phyloP scores from a whole-genome alignment of 2,329 filamentous ascomycete species.

The Decorospora gaudefroyi region DNA sequence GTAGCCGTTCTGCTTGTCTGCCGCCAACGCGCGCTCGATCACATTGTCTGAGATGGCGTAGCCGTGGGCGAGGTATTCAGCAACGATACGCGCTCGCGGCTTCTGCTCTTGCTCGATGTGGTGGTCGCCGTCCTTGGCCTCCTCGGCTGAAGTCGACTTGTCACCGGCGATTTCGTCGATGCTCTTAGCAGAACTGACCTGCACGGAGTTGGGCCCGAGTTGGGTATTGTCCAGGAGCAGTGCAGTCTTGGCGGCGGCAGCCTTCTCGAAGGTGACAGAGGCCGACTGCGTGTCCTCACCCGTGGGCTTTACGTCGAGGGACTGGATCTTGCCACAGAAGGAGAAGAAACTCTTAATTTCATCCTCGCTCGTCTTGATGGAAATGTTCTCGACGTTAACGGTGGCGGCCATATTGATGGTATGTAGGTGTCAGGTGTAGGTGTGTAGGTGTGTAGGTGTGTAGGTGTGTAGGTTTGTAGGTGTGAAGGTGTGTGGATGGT shows the following conservation, averaged over 20 bases:
- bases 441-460: background rate
- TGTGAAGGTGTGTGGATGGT: background rate
- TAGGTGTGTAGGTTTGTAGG: background rate
- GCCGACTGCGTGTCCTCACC: constrained; percentile 74
- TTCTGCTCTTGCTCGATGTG: constrained; percentile 95
- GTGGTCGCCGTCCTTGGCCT: constrained; percentile 59
- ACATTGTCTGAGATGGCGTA: constrained; percentile 80
- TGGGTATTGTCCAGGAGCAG: constrained; percentile 96
- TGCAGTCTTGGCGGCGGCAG: constrained; percentile 94
- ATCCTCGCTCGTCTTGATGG: constrained; percentile 77
- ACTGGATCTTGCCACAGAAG: constrained; percentile 91
- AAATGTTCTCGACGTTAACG: constrained; percentile 90
- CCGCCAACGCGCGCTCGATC: constrained; percentile 79
- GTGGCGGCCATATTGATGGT: constrained; percentile 61
- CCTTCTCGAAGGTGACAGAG: constrained; percentile 95
- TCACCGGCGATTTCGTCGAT: constrained; percentile 66
- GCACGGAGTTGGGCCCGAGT: constrained; percentile 74
- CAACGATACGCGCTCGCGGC: constrained; percentile 87
- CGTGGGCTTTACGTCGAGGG: constrained; percentile 72
- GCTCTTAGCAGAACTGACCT: constrained; percentile 74
- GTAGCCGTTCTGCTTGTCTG: constrained; percentile 89
- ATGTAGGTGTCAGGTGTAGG: constrained; percentile 6
- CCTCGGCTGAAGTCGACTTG: constrained; percentile 60
- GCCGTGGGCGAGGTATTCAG: constrained; percentile 95
- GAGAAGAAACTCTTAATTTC: constrained; percentile 97